Conservation (phyloP, 108 stramenopile genomes). For the Poteriospumella lacustris region DNA sequence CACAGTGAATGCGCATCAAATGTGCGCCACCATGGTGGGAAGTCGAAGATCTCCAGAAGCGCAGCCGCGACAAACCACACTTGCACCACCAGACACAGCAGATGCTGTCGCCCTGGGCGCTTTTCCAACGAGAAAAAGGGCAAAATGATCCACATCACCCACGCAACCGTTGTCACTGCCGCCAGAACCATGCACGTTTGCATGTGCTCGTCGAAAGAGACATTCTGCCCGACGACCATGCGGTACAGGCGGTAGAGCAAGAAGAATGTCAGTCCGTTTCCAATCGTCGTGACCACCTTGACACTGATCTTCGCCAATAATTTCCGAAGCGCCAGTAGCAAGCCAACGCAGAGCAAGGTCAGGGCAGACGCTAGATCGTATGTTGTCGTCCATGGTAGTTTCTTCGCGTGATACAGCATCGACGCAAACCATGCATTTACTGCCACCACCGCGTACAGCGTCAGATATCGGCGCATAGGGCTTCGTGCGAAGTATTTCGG, state of each 20-base stretch:
- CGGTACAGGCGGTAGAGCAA: neutral
- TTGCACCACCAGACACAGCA: neutral
- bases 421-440: conserved; percentile 10
- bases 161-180: neutral
- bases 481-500: no score
- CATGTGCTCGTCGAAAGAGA: neutral
- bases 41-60: conserved; percentile 1
- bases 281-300: neutral
- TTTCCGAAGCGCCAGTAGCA: no score
- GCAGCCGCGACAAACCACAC: conserved; percentile 1
- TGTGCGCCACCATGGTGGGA: neutral
- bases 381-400: neutral
- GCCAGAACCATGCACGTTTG: neutral
- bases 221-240: neutral
- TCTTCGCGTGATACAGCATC: neutral
- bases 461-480: neutral
- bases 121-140: no score
- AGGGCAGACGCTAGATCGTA: neutral
- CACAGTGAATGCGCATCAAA: conserved; percentile 12
- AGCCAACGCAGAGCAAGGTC: neutral
- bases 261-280: neutral
- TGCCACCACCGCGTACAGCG: neutral
- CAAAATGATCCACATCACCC: neutral
- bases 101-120: no score
- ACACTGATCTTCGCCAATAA: no score